phyloP scores from a whole-genome alignment of 257 asterid species.

The Penstemon eatonii region DNA sequence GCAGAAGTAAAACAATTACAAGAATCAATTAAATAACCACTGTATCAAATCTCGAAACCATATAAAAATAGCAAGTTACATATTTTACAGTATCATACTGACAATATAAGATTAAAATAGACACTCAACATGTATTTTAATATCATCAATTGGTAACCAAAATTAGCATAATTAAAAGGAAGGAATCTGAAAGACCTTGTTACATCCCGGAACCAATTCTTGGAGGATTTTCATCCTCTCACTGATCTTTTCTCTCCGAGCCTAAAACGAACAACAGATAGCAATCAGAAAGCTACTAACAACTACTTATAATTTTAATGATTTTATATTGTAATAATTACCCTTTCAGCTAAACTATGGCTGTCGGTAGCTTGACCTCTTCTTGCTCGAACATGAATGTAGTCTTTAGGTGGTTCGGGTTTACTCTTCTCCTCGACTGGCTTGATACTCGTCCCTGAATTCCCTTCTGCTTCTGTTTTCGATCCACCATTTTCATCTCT shows the following conservation, averaged over 20 bases:
- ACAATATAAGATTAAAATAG: too few relatives aligned
- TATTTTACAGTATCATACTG: too few relatives aligned
- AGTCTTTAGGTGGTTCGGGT: constrained; percentile 81
- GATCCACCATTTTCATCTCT: constrained; percentile 35
- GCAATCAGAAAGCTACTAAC: constrained; percentile 1
- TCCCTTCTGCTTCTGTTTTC: constrained; percentile 53
- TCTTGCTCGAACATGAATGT: constrained; percentile 92
- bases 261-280: constrained; percentile 45
- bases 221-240: constrained; percentile 96
- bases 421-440: constrained; percentile 49
- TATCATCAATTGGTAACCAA: too few relatives aligned
- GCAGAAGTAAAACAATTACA: constrained; percentile 16
- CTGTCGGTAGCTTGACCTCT: constrained; percentile 98
- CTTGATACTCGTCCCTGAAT: constrained; percentile 52
- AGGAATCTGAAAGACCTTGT: constrained; percentile 51
- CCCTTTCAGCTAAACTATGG: constrained; percentile 95
- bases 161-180: background rate
- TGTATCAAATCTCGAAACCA: constrained; percentile 14
- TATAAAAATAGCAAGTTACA: background rate
- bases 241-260: constrained; percentile 90
- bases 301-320: constrained; percentile 5
- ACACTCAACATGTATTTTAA: too few relatives aligned
- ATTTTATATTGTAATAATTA: constrained; percentile 24
- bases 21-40: background rate
- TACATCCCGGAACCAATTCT: constrained; percentile 97